Evolutionary conservation across 2,329 filamentous ascomycete genomes (phyloP).

Genomic region (Ceratocystis diversiconidia): DNA sequence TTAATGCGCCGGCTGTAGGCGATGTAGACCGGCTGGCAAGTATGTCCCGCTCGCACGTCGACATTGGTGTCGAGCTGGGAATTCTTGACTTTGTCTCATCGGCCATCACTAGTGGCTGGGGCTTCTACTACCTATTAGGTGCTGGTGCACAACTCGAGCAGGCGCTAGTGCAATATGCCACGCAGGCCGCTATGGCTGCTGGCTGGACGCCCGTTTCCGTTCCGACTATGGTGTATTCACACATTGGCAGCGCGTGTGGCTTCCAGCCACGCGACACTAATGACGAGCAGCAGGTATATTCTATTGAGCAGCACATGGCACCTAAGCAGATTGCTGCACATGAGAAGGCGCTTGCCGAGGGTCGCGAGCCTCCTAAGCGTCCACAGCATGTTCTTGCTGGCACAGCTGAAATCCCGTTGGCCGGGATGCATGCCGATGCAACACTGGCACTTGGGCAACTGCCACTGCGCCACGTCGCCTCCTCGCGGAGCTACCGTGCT

Average conservation of each 20-base stretch:
- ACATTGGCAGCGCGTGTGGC: constrained; percentile 81
- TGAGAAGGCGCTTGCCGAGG: constrained; percentile 42
- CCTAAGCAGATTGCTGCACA: constrained; percentile 52
- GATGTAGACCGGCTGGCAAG: constrained; percentile 22
- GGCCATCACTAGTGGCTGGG: constrained; percentile 78
- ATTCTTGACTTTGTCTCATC: constrained; percentile 82
- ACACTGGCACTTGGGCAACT: constrained; percentile 51
- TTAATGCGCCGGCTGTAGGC: constrained; percentile 49
- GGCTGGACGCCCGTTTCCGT: constrained; percentile 75
- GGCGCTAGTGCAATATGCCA: constrained; percentile 74
- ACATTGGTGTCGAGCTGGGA: constrained; percentile 73
- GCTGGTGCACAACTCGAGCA: constrained; percentile 91
- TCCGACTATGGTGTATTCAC: constrained; percentile 79
- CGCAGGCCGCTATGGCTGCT: constrained; percentile 54
- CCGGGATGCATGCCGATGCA: constrained; percentile 70
- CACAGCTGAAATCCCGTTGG: constrained; percentile 89
- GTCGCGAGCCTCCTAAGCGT: constrained; percentile 31
- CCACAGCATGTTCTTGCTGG: constrained; percentile 66
- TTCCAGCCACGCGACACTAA: constrained; percentile 86
- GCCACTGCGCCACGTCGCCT: constrained; percentile 66
- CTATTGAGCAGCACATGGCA: constrained; percentile 35
- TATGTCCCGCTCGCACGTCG: constrained; percentile 50
- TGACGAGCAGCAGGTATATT: constrained; percentile 85
- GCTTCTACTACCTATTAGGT: constrained; percentile 92
- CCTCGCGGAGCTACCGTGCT: constrained; percentile 86